Evolutionary conservation across 2,329 filamentous ascomycete genomes (phyloP), one percentile per base, ranked within the genome.

Genomic region (Fusarium albosuccineum): DNA sequence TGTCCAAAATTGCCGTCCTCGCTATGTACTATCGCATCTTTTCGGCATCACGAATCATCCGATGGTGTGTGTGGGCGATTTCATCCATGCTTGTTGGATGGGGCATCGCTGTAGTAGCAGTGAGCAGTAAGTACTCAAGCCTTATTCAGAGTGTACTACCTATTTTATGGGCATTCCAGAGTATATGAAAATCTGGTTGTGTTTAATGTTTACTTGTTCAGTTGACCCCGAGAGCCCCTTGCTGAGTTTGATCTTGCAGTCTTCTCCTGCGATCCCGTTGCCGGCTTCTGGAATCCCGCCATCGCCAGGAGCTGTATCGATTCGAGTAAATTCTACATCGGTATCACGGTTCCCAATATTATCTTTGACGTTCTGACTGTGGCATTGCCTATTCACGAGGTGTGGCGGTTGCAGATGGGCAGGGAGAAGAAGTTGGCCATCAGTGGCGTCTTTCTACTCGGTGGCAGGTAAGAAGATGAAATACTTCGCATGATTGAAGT

Each of bases 21-120:
- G 40, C 56, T 1, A 60, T 60, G 50, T 63, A 60, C 26, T 56
- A 63, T 16, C 50, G 56, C 6, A 56, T 63, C 33, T 63, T 63
- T 34, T 56, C 34, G 2, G 13, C 50, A 6, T 55, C 56, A 1
- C 11, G 9, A 6, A 10, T 55, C 0, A 17, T 63, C 4, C 56
- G 50, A 6, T 60, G 51, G 5, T 33, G 27, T 9, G 37, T 51
- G 1, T 60, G 45, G 42, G 11, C 30, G 1, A 51, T 60, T 5
- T 16, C 33, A 9, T 1, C 17, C 26, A 26, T 55, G 17, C 34
- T 63, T 3, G 13, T n/a, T 3, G 36, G 45, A 13, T 63, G 60
- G 60, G 50, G 45, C 6, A 48, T 60, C 14, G 27, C 60, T 14
- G n/a, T 36, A 6, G 22, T 60, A 9, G 6, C n/a, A 4, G 57